A percentile compares a stretch with the other conserved stretches of the same genome.
Evolutionary conservation across 2,329 filamentous ascomycete genomes (phyloP).

Genomic region (Metarhizium humberi): DNA sequence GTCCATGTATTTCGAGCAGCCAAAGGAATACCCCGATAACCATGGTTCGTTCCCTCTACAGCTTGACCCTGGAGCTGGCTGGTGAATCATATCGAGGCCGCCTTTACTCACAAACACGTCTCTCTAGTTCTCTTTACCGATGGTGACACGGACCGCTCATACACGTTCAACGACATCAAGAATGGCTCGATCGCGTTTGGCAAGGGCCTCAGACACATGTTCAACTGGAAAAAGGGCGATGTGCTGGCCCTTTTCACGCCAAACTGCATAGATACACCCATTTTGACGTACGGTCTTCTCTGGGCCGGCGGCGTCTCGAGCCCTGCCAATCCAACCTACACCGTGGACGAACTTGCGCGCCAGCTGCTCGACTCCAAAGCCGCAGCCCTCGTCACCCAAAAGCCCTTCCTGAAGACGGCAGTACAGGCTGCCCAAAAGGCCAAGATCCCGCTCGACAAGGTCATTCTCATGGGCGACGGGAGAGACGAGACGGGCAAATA

Average conservation of each 20-base stretch:
- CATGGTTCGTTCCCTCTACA: conserved; percentile 46
- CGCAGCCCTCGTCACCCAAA: conserved; percentile 67
- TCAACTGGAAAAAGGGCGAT: conserved; percentile 75
- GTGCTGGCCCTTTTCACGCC: conserved; percentile 76
- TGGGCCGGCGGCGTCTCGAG: conserved; percentile 78
- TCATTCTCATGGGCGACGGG: conserved; percentile 67
- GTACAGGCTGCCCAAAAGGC: conserved; percentile 58
- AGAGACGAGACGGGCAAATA: conserved; percentile 47
- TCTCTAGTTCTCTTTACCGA: conserved; percentile 67
- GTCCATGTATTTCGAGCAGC: conserved; percentile 64
- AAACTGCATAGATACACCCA: conserved; percentile 76
- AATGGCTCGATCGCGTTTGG: conserved; percentile 65
- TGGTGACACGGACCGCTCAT: conserved; percentile 54
- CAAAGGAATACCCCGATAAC: conserved; percentile 61
- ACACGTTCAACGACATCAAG: conserved; percentile 63
- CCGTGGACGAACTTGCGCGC: conserved; percentile 70
- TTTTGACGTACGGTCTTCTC: conserved; percentile 66
- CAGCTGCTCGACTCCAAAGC: conserved; percentile 74
- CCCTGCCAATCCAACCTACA: conserved; percentile 87
- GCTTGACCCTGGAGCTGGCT: conserved; percentile 3
- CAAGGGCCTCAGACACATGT: conserved; percentile 63
- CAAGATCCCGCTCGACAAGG: conserved; percentile 60
- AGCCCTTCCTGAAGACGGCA: conserved; percentile 54
- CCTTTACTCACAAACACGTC: background rate
- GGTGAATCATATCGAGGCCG: background rate